Base-by-base conservation (phyloP, 2,329 filamentous ascomycete genomes). In the Alternaria sp. region DNA sequence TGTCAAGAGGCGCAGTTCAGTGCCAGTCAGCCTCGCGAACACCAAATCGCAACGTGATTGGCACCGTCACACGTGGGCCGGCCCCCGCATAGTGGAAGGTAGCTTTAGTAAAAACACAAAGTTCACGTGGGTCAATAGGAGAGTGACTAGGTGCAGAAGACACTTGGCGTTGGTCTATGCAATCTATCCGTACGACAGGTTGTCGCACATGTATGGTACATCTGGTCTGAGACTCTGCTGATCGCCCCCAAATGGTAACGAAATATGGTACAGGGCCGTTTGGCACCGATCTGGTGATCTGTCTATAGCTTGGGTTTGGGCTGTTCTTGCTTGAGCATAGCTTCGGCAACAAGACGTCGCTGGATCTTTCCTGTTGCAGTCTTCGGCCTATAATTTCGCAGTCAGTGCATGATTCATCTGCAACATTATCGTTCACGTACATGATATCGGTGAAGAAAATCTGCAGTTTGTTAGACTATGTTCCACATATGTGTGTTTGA, bases 321-420 rank as follows among this genome's bases (percentile, higher is more conserved):
- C 60, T 80, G 80, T 61, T 89, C 88, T 78, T 90, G 86, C 84
- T 92, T 92, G 79, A 90, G 84, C 91, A 96, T 95, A 28, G 88
- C 88, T 80, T 95, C 92, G 13, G 92, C 92, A n/a, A 96, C 92
- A 73, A 94, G 92, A 66, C 92, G 87, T 65, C 93, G 85, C 81
- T 96, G 93, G 62, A 96, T 91, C 85, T 96, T 96, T 59, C 93
- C 93, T 6, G 93, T 96, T n/a, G 93, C 92, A 5, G 93, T 95
- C 86, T 96, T 96, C 66, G 93, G 93, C 67, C 67, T 68, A 21
- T 26, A 46, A 21, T 17, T 51, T 43, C 13, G 51, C 17, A 44
- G 55, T 67, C 47, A 67, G 64, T 60, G 40, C 30, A 57, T 54
- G 55, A 47, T 56, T 60, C 47, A 57, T 12, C 25, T 23, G 25